A percentile compares a stretch with the other conserved stretches of the same genome.
phyloP scores from a whole-genome alignment of 2,329 filamentous ascomycete species.

The Fusarium beomiforme region DNA sequence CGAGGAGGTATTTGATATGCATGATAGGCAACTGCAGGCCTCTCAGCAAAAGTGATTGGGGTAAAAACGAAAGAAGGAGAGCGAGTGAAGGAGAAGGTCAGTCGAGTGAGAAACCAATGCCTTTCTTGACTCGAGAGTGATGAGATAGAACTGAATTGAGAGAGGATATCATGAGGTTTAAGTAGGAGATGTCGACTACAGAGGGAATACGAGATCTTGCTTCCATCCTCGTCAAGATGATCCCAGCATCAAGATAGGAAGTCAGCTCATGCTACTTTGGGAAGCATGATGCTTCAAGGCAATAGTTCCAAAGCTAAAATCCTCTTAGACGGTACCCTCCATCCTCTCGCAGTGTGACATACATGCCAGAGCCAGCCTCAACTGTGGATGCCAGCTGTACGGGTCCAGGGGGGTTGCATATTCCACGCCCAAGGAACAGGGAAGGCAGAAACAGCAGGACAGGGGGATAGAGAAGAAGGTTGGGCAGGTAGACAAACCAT shows the following conservation, averaged over 20 bases:
- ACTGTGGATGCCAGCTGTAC: conserved; percentile 33
- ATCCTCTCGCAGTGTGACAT: conserved; percentile 21
- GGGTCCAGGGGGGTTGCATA: conserved; percentile 15
- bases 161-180: conserved; percentile 26
- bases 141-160: neutral
- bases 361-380: conserved; percentile 32
- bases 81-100: conserved; percentile 22
- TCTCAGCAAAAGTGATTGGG: conserved; percentile 23
- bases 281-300: conserved; percentile 11
- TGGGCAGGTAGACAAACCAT: conserved; percentile 6
- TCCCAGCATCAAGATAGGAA: conserved; percentile 25
- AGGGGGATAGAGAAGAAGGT: neutral
- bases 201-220: conserved; percentile 9
- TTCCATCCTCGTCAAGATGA: conserved; percentile 1
- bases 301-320: conserved; percentile 34
- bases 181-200: conserved; percentile 5
- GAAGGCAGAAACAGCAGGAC: neutral
- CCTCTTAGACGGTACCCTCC: neutral
- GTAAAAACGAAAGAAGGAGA: conserved; percentile 6
- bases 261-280: conserved; percentile 32
- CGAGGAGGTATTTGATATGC: conserved; percentile 34
- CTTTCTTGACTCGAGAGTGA: conserved; percentile 35
- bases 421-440: conserved; percentile 1
- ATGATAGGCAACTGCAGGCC: conserved; percentile 32
- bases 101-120: conserved; percentile 19